A percentile compares a stretch with the other conserved stretches of the same genome.
Evolutionary conservation across 139 green algal genomes (phyloP).

Genomic region (Coccomyxa sp.): DNA sequence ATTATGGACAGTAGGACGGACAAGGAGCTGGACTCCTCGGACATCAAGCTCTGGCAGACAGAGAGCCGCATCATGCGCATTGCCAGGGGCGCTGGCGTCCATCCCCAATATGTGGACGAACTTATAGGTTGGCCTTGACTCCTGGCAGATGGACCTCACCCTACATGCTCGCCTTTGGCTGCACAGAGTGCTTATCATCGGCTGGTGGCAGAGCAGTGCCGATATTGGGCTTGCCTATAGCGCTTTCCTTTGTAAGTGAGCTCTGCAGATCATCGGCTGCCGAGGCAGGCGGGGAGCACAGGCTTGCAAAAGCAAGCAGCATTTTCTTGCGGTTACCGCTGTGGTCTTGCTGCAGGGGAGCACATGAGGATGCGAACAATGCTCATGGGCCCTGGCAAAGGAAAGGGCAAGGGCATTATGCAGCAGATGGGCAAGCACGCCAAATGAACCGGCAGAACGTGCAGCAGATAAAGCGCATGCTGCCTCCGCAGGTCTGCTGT

Average conservation of each 20-base stretch:
- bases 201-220: no score
- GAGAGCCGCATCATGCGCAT: constrained; percentile 51
- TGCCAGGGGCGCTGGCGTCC: constrained; percentile 42
- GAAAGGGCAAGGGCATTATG: constrained; percentile 52
- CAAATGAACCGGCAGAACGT: constrained; percentile 20
- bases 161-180: no score
- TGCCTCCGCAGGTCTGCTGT: constrained; percentile 62
- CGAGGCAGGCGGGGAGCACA: no score
- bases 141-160: no score
- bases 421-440: constrained; percentile 79
- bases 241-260: no score
- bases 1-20: constrained; percentile 99
- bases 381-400: constrained; percentile 37
- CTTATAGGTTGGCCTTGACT: constrained; percentile 51
- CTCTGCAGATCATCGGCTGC: no score
- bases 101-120: constrained; percentile 44
- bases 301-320: no score
- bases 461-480: constrained; percentile 75
- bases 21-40: constrained; percentile 65
- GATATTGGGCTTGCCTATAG: no score
- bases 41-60: constrained; percentile 43
- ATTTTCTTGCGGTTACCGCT: no score
- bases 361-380: constrained; percentile 89
- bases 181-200: no score
- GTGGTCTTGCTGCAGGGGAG: constrained; percentile 77